Evolutionary conservation across 139 green algal genomes (phyloP).

Genomic region (Chlorella sp.): DNA sequence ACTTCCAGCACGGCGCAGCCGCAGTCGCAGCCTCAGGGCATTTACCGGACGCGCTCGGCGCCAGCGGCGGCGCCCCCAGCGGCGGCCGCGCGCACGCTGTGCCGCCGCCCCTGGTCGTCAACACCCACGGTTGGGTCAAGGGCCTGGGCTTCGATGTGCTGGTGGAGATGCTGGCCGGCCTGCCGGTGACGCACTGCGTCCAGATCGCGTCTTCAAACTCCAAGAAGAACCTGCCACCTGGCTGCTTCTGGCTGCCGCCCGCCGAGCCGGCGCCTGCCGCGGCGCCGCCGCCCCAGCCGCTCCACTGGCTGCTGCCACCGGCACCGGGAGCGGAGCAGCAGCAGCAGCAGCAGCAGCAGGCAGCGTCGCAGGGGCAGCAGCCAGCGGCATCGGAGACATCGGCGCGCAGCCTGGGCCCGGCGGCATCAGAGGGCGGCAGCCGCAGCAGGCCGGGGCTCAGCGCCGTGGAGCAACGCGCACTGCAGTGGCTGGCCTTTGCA

Average conservation of each 20-base stretch:
- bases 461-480: constrained; percentile 54
- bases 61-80: constrained; percentile 13
- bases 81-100: too few relatives aligned
- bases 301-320: constrained; percentile 28
- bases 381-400: constrained; percentile 5
- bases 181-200: constrained; percentile 61
- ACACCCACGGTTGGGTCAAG: constrained; percentile 85
- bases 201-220: constrained; percentile 44
- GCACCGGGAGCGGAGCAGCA: background rate
- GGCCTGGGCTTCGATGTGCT: constrained; percentile 80
- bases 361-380: constrained; percentile 4
- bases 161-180: constrained; percentile 43
- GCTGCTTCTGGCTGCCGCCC: constrained; percentile 48
- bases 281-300: background rate
- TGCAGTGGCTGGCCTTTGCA: constrained; percentile 72
- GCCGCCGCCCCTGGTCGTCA: constrained; percentile 78
- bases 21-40: background rate
- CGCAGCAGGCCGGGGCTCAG: background rate
- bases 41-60: background rate
- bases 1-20: constrained; percentile 20
- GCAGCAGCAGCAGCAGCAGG: background rate
- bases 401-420: background rate
- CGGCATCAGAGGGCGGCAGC: background rate
- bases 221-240: constrained; percentile 63
- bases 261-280: background rate